Percentiles rank a stretch among this genome's conserved stretches.
phyloP scores from a whole-genome alignment of 129 eudicot species.

The Arctium lappa region DNA sequence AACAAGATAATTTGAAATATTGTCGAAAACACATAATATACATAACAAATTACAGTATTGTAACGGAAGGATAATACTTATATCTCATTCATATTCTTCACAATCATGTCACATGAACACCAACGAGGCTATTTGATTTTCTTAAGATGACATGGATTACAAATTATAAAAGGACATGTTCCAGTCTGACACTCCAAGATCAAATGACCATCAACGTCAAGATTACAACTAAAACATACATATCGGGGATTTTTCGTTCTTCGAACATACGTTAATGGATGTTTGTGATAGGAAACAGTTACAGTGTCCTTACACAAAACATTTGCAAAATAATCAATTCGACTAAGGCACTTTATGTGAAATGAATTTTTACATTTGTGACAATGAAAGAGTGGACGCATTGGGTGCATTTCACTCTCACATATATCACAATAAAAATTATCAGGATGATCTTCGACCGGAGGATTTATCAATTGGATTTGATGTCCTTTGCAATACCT shows the following conservation, averaged over 20 bases:
- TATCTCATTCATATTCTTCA: no score
- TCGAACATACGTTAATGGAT: background rate
- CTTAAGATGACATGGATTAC: no score
- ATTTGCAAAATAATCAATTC: background rate
- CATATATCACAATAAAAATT: slow-evolving; percentile 4
- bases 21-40: no score
- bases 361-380: slow-evolving; percentile 1
- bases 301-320: background rate
- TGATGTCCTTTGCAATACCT: slow-evolving; percentile 18
- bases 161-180: background rate
- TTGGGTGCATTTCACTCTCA: background rate
- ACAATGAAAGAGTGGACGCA: background rate
- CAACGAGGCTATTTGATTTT: no score
- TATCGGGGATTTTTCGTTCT: background rate
- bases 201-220: background rate
- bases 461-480: background rate
- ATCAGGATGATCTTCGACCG: background rate
- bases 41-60: no score
- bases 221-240: slow-evolving; percentile 2
- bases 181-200: background rate
- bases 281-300: background rate
- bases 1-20: no score
- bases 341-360: background rate
- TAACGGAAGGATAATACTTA: no score
- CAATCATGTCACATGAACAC: no score